Conservation (phyloP, 371 early-diverging fungal species). For the Rhizopus arrhizus region DNA sequence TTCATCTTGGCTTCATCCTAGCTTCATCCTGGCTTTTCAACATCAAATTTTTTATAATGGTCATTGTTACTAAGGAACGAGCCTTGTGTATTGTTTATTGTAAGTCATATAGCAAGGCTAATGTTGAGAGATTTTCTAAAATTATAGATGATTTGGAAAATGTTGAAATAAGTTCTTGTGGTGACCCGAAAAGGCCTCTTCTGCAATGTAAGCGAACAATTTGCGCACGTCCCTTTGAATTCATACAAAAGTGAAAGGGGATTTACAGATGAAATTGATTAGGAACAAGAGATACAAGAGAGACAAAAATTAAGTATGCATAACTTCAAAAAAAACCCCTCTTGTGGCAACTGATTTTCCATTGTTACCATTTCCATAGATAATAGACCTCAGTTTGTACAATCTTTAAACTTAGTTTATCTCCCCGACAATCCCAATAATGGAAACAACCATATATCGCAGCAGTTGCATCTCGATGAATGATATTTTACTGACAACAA, state of each 20-base stretch:
- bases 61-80: conserved; percentile 3
- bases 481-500: too few species aligned
- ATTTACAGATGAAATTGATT: conserved; percentile 9
- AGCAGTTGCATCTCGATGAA: too few species aligned
- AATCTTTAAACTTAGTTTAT: conserved; percentile 13
- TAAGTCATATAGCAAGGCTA: background rate
- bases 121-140: conserved; percentile 7
- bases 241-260: conserved; percentile 7
- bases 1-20: conserved; percentile 3
- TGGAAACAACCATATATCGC: too few species aligned
- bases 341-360: background rate
- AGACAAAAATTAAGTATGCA: conserved; percentile 1
- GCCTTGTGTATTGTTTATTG: background rate
- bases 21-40: background rate
- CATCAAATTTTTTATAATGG: background rate
- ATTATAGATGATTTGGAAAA: conserved; percentile 7
- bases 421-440: conserved; percentile 1
- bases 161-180: conserved; percentile 5
- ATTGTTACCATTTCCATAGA: conserved; percentile 4
- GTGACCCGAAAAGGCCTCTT: conserved; percentile 2
- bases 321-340: conserved; percentile 2
- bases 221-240: background rate
- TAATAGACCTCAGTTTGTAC: conserved; percentile 4
- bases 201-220: background rate
- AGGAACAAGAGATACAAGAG: conserved; percentile 5